A percentile compares a stretch with the other conserved stretches of the same genome.
Conservation (phyloP, 1,139 yeast genomes). For the Diutina catenulata region DNA sequence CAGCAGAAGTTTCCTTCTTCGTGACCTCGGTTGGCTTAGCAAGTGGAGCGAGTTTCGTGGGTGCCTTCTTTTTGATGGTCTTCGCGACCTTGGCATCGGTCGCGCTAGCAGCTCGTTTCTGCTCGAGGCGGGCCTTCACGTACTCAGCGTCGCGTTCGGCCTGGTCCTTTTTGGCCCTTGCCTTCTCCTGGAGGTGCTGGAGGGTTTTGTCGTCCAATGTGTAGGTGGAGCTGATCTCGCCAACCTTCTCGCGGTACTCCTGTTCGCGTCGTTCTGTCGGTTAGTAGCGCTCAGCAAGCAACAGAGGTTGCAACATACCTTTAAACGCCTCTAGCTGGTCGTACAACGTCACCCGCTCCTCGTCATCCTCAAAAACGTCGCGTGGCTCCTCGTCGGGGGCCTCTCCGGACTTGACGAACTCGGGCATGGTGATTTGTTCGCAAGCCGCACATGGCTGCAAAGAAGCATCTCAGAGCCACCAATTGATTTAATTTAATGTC, state of each 20-base stretch:
- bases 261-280: constrained; percentile 16
- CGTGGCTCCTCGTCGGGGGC: too few relatives aligned
- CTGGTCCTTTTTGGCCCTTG: constrained; percentile 7
- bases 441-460: too few relatives aligned
- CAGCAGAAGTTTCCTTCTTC: too few relatives aligned
- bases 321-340: constrained; percentile 1
- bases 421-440: too few relatives aligned
- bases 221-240: constrained; percentile 26
- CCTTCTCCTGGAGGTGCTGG: constrained; percentile 12
- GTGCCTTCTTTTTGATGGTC: too few relatives aligned
- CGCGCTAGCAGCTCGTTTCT: too few relatives aligned
- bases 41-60: too few relatives aligned
- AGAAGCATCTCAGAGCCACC: too few relatives aligned
- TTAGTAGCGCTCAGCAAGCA: not conserved
- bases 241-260: constrained; percentile 23
- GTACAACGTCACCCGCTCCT: not conserved
- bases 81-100: too few relatives aligned
- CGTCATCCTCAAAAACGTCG: not conserved
- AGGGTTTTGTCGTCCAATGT: constrained; percentile 22
- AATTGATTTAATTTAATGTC: too few relatives aligned
- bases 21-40: too few relatives aligned
- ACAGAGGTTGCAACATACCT: not conserved
- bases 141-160: constrained; percentile 7
- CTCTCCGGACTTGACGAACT: not conserved
- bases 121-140: not conserved